Evolutionary conservation across 257 asterid genomes (phyloP), one percentile per base, ranked within the genome.

Genomic region (Fraxinus quadrangulata): DNA sequence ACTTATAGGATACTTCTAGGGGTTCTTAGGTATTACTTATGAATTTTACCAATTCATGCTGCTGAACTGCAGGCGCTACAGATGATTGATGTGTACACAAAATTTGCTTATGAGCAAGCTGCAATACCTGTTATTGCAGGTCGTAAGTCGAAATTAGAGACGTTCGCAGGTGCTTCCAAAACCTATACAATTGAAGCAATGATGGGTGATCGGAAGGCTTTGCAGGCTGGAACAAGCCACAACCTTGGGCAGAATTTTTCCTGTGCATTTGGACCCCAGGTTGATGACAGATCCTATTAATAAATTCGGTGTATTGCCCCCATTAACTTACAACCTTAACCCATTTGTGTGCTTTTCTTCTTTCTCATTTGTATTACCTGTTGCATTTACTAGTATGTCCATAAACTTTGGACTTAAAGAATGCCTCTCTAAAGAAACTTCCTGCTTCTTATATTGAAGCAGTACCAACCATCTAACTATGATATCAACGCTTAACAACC

Each of bases 221-320:
- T 93, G 89, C 98, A 93, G 84, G 97, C 98, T 42, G 97, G 99
- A 81, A 96, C 98, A 61, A 96, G 98, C 87, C 99, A 96, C 87
- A 92, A 94, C 85, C 97, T 96, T 67, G 98, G 99, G 68, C 99
- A 96, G 90, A 96, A 96, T 73, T 96, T 96, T 84, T 96, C 99
- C 24, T 92, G 91, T 82, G 99, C 98, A 59, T 96, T 96, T 78
- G 95, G 87, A 49, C 92, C 98, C 6, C 97, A 92, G 98, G 99
- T 93, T 69, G 67, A 45, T 77, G 72, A 30, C 36, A 36, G 8
- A 42, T 75, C 45, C 76, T 67, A 42, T 36, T 63, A 73, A 71
- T 51, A 36, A 45, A 49, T 51, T 73, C 24, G 4, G 13, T 74
- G 28, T 1, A 28, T 11, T 56, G 36, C 70, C 54, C 45, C 24